These are phyloP conservation scores for Oxyria digyna DNA, from an alignment of 148 eudicot genomes.

Conservation along the genomic window DNA sequence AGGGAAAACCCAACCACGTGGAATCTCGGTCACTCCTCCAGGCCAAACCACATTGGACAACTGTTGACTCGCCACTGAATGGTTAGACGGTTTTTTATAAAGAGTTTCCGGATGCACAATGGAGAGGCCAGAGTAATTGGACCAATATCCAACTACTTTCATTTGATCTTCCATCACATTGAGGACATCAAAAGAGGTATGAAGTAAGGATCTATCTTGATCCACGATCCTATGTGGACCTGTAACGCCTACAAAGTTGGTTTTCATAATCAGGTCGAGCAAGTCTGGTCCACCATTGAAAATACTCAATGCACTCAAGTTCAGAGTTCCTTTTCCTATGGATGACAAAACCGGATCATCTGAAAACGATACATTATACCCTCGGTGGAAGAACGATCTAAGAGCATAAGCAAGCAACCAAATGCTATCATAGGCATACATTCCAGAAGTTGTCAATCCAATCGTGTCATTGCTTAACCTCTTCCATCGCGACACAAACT, in stretches of 20 bases:
- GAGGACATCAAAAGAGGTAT: conserved; percentile 37
- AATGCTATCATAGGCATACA: conserved; percentile 66
- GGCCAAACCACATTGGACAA: conserved; percentile 37
- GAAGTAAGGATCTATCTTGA: conserved; percentile 16
- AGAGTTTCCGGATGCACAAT: conserved; percentile 28
- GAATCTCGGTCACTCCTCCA: conserved; percentile 21
- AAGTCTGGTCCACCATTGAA: conserved; percentile 40
- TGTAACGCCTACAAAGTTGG: conserved; percentile 27
- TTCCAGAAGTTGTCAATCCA: conserved; percentile 35
- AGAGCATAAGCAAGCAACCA: conserved; percentile 51
- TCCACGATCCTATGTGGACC: conserved; percentile 16
- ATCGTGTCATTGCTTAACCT: conserved; percentile 25
- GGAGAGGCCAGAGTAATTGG: conserved; percentile 38
- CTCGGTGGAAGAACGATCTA: conserved; percentile 22
- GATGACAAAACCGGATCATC: conserved; percentile 24
- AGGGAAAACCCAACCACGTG: conserved; percentile 42
- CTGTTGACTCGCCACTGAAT: conserved; percentile 22
- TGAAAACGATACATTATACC: conserved; percentile 43
- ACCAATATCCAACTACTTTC: conserved; percentile 40
- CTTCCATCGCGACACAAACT: conserved; percentile 27
- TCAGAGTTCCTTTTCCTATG: conserved; percentile 25
- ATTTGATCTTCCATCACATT: conserved; percentile 24
- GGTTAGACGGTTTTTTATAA: conserved; percentile 18
- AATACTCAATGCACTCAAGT: conserved; percentile 33
- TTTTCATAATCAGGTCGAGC: conserved; percentile 24